Base-by-base conservation (phyloP, 2,329 filamentous ascomycete species). In the Hirsutella rhossiliensis region DNA sequence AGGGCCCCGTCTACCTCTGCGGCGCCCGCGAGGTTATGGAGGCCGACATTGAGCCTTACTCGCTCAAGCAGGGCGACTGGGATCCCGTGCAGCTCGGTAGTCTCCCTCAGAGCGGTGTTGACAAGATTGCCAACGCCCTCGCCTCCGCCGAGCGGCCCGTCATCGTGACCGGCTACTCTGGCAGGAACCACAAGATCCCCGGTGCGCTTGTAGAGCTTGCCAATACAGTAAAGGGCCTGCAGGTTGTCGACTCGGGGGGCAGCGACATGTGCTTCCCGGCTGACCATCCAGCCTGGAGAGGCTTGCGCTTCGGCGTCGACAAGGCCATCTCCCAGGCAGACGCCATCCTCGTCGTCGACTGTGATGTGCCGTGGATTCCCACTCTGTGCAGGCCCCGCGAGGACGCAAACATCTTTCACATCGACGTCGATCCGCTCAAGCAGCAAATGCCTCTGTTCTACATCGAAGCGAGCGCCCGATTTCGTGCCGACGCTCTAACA, bases 351-450 rank as follows among this genome's bases (percentile, higher is more conserved):
- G 82, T 95, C 3, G 58, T 94, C 20, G 84, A 96, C 61, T 94
- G 87, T 50, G 89, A 96, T 56, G 87, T 95, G 0, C 89, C 89
- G 0, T 96, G 88, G 87, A 88, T 96, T 44, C 80, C 82, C n/a
- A 92, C 87, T 0, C 78, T 79, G 15, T 79, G 75, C 60, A 69
- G 68, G 50, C 79, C 79, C 0, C 60, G 60, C 2, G 59, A 65
- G 3, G 67, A 71, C 15, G 72, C 73, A 18, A 69, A 67, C 48
- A 64, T 83, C 44, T 81, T 76, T 62, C 79, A 83, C 53, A 69
- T 83, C 38, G 79, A 83, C 51, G 68, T 80, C 40, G 79, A 83
- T 50, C 77, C 79, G 1, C 62, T 82, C 20, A 83, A 83, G 64
- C 77, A 82, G 59, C 73, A 81, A 59, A 87, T 87, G 70, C 82